Conservation (phyloP, 805 yeast species). For the Priceomyces melissophilus region DNA sequence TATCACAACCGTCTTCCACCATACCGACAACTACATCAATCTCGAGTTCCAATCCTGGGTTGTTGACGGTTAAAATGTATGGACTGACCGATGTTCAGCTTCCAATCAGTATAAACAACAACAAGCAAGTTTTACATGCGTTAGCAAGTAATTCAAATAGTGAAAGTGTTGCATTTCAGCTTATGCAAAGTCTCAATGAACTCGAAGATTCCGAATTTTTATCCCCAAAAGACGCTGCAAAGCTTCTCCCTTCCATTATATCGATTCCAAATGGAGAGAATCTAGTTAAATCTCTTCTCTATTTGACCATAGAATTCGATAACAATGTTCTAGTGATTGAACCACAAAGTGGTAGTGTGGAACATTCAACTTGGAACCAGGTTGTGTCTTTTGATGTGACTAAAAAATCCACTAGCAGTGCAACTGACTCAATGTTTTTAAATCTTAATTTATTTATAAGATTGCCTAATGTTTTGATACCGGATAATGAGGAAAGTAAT, state of each 20-base stretch:
- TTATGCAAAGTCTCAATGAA: conserved; percentile 28
- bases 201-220: conserved; percentile 16
- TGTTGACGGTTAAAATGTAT: conserved; percentile 74
- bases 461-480: conserved; percentile 62
- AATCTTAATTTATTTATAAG: conserved; percentile 77
- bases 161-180: conserved; percentile 25
- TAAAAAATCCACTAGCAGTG: conserved; percentile 31
- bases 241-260: conserved; percentile 50
- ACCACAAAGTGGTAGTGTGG: conserved; percentile 79
- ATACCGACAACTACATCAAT: not conserved
- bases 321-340: conserved; percentile 88
- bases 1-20: not conserved
- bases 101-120: conserved; percentile 68
- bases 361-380: conserved; percentile 79
- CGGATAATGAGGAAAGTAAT: conserved; percentile 31
- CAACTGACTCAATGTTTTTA: conserved; percentile 48
- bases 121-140: conserved; percentile 60
- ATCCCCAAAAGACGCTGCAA: conserved; percentile 31
- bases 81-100: conserved; percentile 63
- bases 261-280: conserved; percentile 51
- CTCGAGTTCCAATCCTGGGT: conserved; percentile 49
- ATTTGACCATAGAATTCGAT: conserved; percentile 89
- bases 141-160: conserved; percentile 52
- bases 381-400: conserved; percentile 87
- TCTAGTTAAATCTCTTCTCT: conserved; percentile 64